Conservation (phyloP, 2,329 filamentous ascomycete genomes). For the Talaromyces sp. region DNA sequence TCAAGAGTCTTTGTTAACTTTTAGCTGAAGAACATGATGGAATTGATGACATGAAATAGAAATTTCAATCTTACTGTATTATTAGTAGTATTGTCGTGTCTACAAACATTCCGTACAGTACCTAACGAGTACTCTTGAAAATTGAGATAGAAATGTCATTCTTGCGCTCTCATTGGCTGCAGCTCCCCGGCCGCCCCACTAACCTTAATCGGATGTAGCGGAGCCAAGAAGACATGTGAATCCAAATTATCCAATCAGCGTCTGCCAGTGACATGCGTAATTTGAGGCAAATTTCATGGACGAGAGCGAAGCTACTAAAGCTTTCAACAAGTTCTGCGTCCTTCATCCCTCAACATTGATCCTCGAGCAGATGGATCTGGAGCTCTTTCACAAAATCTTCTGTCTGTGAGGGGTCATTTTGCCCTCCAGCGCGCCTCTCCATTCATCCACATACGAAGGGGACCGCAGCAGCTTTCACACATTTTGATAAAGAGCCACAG, state of each 20-base stretch:
- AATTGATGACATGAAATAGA: background rate
- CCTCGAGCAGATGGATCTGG: too few species aligned
- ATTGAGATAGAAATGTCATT: background rate
- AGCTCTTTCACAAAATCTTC: background rate
- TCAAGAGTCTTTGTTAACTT: slow-evolving; percentile 12
- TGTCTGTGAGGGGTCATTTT: background rate
- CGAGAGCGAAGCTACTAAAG: background rate
- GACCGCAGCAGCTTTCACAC: background rate
- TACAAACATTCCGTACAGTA: background rate
- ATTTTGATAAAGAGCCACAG: background rate
- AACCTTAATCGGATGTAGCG: background rate
- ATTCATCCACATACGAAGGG: background rate
- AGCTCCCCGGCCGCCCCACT: background rate
- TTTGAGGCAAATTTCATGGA: too few species aligned
- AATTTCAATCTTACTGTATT: background rate
- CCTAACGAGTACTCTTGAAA: too few species aligned
- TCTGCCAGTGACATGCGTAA: background rate
- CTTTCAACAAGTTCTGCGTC: background rate
- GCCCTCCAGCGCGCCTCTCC: background rate
- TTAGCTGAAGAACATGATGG: background rate
- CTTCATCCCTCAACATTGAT: background rate
- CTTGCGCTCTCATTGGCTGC: background rate
- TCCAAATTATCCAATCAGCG: background rate
- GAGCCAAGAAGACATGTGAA: too few species aligned
- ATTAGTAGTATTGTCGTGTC: background rate